phyloP scores from a whole-genome alignment of 23 red algal genomes.

The Chondrus crispus region DNA sequence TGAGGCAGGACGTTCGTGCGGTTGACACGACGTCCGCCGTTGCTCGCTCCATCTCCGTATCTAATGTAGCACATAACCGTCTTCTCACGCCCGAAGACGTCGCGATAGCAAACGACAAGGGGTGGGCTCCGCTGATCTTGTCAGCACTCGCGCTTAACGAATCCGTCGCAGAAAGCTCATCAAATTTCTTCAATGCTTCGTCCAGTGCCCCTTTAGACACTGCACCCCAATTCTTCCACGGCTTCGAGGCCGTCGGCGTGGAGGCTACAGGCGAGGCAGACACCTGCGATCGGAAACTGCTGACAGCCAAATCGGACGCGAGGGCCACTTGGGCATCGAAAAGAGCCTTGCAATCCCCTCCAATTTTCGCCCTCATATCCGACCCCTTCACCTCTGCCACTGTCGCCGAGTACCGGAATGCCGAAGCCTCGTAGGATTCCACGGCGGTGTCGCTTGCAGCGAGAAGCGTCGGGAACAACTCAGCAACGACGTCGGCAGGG shows the following conservation, averaged over 20 bases:
- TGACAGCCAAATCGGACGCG: constrained; percentile 30
- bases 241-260: neutral
- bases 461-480: constrained; percentile 2
- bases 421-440: constrained; percentile 23
- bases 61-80: constrained; percentile 11
- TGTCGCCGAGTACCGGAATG: constrained; percentile 58
- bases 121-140: neutral
- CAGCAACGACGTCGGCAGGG: constrained; percentile 5
- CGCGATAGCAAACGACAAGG: constrained; percentile 20
- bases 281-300: neutral
- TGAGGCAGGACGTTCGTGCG: neutral
- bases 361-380: constrained; percentile 42
- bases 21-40: constrained; percentile 22
- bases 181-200: constrained; percentile 14
- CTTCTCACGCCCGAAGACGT: neutral
- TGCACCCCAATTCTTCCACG: constrained; percentile 28
- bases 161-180: constrained; percentile 10
- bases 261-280: neutral
- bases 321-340: constrained; percentile 55
- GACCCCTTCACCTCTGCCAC: constrained; percentile 62
- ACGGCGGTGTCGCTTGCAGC: constrained; percentile 31
- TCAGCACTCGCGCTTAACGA: neutral
- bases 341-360: constrained; percentile 48
- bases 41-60: constrained; percentile 26
- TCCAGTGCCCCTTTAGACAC: constrained; percentile 7